Percentiles rank a stretch among this genome's conserved stretches.
Evolutionary conservation across 768 basidiomycete genomes (phyloP).

Genomic region (Xerocomus potaroensis): DNA sequence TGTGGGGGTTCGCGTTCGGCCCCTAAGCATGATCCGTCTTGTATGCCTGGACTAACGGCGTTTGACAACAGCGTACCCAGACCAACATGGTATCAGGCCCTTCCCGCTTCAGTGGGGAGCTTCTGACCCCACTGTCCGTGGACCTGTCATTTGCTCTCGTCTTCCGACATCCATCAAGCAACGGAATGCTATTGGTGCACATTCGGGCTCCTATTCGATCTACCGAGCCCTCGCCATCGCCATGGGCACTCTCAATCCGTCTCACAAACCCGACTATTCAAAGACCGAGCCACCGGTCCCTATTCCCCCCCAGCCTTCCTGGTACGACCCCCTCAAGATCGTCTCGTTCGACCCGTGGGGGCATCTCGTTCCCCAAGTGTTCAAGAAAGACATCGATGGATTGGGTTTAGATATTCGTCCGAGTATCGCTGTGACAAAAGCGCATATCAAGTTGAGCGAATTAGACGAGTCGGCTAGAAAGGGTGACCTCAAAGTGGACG

Average conservation of each 20-base stretch:
- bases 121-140: conserved; percentile 55
- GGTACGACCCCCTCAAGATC: conserved; percentile 76
- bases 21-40: conserved; percentile 1
- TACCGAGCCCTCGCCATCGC: conserved; percentile 92
- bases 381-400: conserved; percentile 55
- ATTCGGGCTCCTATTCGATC: conserved; percentile 91
- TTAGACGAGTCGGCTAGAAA: conserved; percentile 75
- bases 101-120: conserved; percentile 82
- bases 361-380: conserved; percentile 75
- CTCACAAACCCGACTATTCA: conserved; percentile 78
- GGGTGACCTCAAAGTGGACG: conserved; percentile 75
- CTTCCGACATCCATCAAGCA: conserved; percentile 80
- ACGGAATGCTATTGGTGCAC: conserved; percentile 92
- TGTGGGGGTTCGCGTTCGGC: conserved; percentile 2
- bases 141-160: conserved; percentile 86
- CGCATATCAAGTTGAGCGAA: conserved; percentile 93
- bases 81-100: conserved; percentile 84
- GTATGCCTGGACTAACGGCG: conserved; percentile 10
- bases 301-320: conserved; percentile 72
- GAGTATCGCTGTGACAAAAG: conserved; percentile 88
- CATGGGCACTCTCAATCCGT: conserved; percentile 74
- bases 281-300: conserved; percentile 81
- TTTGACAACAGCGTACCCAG: conserved; percentile 67
- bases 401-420: conserved; percentile 81
- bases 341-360: conserved; percentile 95